Evolutionary conservation across 2,329 filamentous ascomycete genomes (phyloP), one percentile per base, ranked within the genome.

Genomic region (Hirsutella rhossiliensis): DNA sequence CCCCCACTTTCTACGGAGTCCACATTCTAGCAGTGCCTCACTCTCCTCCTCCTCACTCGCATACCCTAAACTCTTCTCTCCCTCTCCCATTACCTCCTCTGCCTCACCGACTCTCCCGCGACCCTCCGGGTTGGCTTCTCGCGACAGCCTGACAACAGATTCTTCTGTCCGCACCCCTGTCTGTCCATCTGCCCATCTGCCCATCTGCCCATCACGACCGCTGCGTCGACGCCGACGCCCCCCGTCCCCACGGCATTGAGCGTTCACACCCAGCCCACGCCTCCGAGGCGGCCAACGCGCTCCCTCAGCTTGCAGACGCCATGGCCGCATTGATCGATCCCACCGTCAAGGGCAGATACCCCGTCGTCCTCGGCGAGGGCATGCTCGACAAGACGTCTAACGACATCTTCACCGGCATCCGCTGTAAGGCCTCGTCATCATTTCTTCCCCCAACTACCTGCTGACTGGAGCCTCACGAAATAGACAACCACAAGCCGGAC

Each of bases 401-500:
- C 50, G 74, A 80, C 48, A 64, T 76, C 40, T 79, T 76, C 52
- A 81, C 77, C 1, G 73, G 73, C 44, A 66, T 82, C 41, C 65
- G 72, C 62, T 82, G 78, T 80, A 68, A 48, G 72, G 15, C 27
- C 23, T 29, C 6, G 23, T 18, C 34, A 13, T 32, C 23, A 9
- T 27, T 11, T 11, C 31, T 32, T n/a, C 31, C 11, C 31, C 31
- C 4, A 11, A 5, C 12, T 4, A n/a, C 15, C 18, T 17, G 34
- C 34, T 37, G 34, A 37, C 34, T n/a, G 15, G 34, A 18, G 27
- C 29, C 1, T 34, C 29, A 18, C 32, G 36, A 28, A 15, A 12
- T 50, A 82, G 78, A 81, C 55, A 82, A 82, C 53, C 74, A 81
- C 61, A 79, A 76, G 55, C 76, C 77, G 15, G 58, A 67, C 2